These are phyloP conservation scores for Porphyra umbilicalis DNA, from an alignment of 31 red algal genomes.

Conservation along the genomic window DNA sequence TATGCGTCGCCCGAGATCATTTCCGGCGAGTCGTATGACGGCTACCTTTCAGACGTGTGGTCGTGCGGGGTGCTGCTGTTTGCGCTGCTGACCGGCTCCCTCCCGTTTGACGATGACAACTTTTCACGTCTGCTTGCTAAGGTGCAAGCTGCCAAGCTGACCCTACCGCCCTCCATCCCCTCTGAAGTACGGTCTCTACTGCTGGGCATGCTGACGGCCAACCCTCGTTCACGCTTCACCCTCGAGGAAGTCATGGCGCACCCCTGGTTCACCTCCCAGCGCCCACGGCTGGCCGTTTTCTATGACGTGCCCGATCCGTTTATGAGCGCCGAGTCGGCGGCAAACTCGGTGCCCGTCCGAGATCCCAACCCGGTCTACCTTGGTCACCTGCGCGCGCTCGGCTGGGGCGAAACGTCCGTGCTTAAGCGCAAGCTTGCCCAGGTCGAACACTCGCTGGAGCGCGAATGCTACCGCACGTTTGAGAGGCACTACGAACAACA, in stretches of 20 bases:
- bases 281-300: conserved; percentile 27
- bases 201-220: conserved; percentile 87
- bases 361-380: conserved; percentile 75
- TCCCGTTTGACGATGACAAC: conserved; percentile 90
- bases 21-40: conserved; percentile 96
- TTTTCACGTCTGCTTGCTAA: conserved; percentile 53
- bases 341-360: conserved; percentile 52
- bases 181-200: conserved; percentile 64
- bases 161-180: conserved; percentile 76
- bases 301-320: conserved; percentile 1
- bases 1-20: conserved; percentile 97
- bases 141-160: conserved; percentile 63
- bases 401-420: conserved; percentile 76
- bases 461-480: not conserved
- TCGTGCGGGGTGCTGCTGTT: conserved; percentile 97
- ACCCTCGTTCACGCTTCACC: conserved; percentile 68
- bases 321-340: conserved; percentile 46
- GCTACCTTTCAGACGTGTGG: conserved; percentile 93
- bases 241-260: conserved; percentile 83
- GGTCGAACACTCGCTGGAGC: not conserved
- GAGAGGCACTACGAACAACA: not conserved
- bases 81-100: conserved; percentile 89
- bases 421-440: conserved; percentile 40
- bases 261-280: conserved; percentile 71
- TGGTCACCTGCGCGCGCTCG: conserved; percentile 66